Evolutionary conservation across 352 stramenopile species (phyloP), one percentile per base, ranked within the genome.

Genomic region (Pythium dissimile): DNA sequence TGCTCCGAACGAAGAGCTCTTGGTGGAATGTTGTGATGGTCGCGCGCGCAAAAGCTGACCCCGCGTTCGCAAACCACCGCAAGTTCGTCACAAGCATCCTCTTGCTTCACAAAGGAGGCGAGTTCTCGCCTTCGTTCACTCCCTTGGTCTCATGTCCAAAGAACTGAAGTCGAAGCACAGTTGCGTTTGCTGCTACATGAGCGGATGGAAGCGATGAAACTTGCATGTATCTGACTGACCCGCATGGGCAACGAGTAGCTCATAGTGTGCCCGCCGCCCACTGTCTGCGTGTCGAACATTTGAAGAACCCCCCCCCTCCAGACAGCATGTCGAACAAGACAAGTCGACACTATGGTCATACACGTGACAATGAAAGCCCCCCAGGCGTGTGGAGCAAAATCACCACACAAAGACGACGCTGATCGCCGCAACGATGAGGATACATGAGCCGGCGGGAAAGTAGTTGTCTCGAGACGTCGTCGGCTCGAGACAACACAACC

Each of bases 341-440:
- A 20, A 92, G n/a, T 71, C 0, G 79, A 87, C 21, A 88, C 59
- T 28, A 89, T 73, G 44, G 89, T 89, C 16, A 92, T 72, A 3
- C 69, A 51, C 26, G 86, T 72, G 4, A 68, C 75, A n/a, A 65
- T 73, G 21, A 73, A 42, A 21, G 69, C 88, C 63, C 90, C 80
- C 13, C 62, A 58, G 1, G 72, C 73, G 52, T 89, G 66, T 10
- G 80, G 80, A 0, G 80, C 49, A 41, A 89, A 86, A 39, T 89
- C 80, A 0, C 77, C 77, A 48, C 87, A 89, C 24, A n/a, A 65
- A 89, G 1, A 89, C 80, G 0, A 77, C 88, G 6, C 75, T 89
- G 59, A 88, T 86, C 15, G 80, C 80, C 2, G 75, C 77, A 24
- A 89, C 88, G 45, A 77, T 87, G 37, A 88, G 88, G 58, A 88